A percentile compares a stretch with the other conserved stretches of the same genome.
Conservation (phyloP, 139 green algal species). For the Closterium sp. region DNA sequence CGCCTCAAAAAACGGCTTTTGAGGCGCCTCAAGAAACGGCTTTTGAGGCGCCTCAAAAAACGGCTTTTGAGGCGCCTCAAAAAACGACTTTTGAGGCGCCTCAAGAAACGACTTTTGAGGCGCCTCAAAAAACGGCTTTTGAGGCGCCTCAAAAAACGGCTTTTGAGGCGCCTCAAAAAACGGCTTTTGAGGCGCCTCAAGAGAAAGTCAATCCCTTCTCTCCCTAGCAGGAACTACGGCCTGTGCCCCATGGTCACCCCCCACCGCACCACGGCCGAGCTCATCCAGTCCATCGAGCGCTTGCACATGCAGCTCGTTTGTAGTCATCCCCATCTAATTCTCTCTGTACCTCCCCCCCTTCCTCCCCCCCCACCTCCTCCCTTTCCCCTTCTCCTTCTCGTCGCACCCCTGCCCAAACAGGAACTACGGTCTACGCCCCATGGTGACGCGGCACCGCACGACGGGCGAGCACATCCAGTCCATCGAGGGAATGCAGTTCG, state of each 20-base stretch:
- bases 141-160: too few relatives aligned
- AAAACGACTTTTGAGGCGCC: too few relatives aligned
- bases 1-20: too few relatives aligned
- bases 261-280: slow-evolving; percentile 45
- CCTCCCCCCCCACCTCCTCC: not conserved
- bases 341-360: slow-evolving; percentile 63
- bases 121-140: too few relatives aligned
- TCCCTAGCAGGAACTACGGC: slow-evolving; percentile 9
- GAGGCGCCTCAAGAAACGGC: too few relatives aligned
- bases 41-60: too few relatives aligned
- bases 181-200: too few relatives aligned
- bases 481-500: slow-evolving; percentile 62
- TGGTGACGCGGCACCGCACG: slow-evolving; percentile 49
- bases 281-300: slow-evolving; percentile 34
- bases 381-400: not conserved
- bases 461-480: slow-evolving; percentile 43
- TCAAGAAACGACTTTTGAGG: too few relatives aligned
- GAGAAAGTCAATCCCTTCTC: too few relatives aligned
- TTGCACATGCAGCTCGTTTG: slow-evolving; percentile 67
- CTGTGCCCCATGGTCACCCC: slow-evolving; percentile 55
- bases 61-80: too few relatives aligned
- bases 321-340: slow-evolving; percentile 76
- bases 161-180: too few relatives aligned
- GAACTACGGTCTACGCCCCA: slow-evolving; percentile 49
- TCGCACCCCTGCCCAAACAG: slow-evolving; percentile 8